A percentile compares a stretch with the other conserved stretches of the same genome.
Evolutionary conservation across 768 basidiomycete species (phyloP).

Genomic region (Podaxis mareebaensis): DNA sequence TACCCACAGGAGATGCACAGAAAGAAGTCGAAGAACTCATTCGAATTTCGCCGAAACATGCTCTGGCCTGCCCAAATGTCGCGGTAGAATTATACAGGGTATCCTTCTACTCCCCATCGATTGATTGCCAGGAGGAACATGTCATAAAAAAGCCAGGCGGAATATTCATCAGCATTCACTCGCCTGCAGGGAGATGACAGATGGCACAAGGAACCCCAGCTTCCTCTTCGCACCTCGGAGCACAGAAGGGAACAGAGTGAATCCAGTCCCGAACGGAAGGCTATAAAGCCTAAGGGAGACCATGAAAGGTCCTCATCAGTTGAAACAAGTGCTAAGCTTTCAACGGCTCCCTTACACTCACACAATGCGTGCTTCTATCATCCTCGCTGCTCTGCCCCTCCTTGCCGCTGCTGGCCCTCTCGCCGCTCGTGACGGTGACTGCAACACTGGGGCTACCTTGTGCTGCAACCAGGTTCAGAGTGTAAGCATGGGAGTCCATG

Average conservation of each 20-base stretch:
- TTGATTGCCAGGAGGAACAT: neutral
- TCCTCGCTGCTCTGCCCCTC: conserved; percentile 9
- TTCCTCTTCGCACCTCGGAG: no score
- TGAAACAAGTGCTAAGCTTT: neutral
- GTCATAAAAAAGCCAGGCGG: no score
- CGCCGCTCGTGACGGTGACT: conserved; percentile 21
- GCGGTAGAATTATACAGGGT: neutral
- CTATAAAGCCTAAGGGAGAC: neutral
- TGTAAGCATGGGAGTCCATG: conserved; percentile 3
- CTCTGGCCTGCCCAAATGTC: neutral
- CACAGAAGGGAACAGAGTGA: no score
- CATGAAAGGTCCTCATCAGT: conserved; percentile 6
- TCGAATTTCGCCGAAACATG: neutral
- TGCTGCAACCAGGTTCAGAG: conserved; percentile 11
- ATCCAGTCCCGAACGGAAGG: no score
- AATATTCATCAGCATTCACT: no score
- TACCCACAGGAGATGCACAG: neutral
- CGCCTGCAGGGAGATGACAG: no score
- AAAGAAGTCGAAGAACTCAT: neutral
- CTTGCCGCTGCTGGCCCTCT: conserved; percentile 22
- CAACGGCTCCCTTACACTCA: neutral
- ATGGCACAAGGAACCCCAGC: no score
- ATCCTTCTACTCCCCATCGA: neutral
- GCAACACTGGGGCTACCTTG: conserved; percentile 8
- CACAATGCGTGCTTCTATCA: conserved; percentile 17